Percentiles rank a stretch among this genome's conserved stretches.
Evolutionary conservation across 768 basidiomycete genomes (phyloP).

Genomic region (Aureoboletus auriporus): DNA sequence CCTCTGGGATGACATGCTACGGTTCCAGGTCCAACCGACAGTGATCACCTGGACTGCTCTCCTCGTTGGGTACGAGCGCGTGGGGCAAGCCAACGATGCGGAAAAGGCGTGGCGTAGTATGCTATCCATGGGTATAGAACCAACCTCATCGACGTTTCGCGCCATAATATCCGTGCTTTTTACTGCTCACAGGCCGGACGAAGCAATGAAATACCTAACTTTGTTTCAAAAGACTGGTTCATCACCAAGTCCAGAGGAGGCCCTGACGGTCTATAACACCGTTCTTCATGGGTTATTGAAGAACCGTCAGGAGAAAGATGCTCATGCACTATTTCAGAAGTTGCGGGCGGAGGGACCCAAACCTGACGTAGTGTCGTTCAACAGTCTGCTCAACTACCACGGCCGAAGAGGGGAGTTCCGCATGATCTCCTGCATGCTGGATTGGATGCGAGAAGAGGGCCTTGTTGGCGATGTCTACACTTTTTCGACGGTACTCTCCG

Average conservation of each 20-base stretch:
- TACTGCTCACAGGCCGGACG: conserved; percentile 44
- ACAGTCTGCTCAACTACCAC: conserved; percentile 72
- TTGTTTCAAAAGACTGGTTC: conserved; percentile 38
- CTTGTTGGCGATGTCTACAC: conserved; percentile 78
- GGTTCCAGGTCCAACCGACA: conserved; percentile 46
- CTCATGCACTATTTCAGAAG: conserved; percentile 37
- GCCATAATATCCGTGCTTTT: conserved; percentile 65
- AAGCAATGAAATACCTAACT: conserved; percentile 49
- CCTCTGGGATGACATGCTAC: conserved; percentile 66
- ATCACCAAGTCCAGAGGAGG: conserved; percentile 26
- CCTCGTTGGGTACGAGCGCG: conserved; percentile 56
- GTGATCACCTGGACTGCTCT: conserved; percentile 68
- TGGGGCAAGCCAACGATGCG: conserved; percentile 49
- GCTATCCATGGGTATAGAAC: conserved; percentile 49
- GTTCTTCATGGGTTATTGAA: conserved; percentile 64
- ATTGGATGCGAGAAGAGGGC: conserved; percentile 48
- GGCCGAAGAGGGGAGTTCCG: conserved; percentile 60
- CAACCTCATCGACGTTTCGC: conserved; percentile 63
- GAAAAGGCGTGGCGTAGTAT: conserved; percentile 63
- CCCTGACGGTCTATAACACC: conserved; percentile 64
- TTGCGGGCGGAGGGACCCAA: conserved; percentile 52
- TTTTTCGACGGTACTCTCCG: conserved; percentile 81
- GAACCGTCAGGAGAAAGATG: conserved; percentile 37
- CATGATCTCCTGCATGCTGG: conserved; percentile 53
- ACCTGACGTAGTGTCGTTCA: conserved; percentile 75